Evolutionary conservation across 2,329 filamentous ascomycete species (phyloP).

Genomic region (Leptographium procerum): DNA sequence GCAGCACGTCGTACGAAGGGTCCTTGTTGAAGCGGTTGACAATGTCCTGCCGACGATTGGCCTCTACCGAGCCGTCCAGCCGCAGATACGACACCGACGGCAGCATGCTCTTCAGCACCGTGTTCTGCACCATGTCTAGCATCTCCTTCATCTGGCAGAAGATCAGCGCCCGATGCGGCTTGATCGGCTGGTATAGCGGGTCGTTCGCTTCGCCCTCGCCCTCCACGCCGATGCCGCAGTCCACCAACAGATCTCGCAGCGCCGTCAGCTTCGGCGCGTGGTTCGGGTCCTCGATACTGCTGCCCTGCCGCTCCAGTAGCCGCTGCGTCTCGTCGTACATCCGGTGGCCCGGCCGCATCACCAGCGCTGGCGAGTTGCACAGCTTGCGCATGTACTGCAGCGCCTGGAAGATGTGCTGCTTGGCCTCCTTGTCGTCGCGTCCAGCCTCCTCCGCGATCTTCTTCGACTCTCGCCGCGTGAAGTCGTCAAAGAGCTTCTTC

Average conservation of each 20-base stretch:
- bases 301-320: conserved; percentile 66
- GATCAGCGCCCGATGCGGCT: conserved; percentile 86
- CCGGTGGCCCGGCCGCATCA: conserved; percentile 88
- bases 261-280: conserved; percentile 92
- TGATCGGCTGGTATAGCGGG: conserved; percentile 68
- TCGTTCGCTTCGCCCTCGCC: conserved; percentile 45
- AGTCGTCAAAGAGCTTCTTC: conserved; percentile 91
- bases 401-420: conserved; percentile 98
- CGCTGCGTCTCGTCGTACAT: conserved; percentile 81
- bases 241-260: conserved; percentile 84
- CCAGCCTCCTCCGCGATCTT: conserved; percentile 75
- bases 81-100: conserved; percentile 86
- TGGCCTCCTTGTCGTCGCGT: conserved; percentile 79
- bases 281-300: conserved; percentile 68
- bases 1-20: conserved; percentile 86
- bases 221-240: conserved; percentile 87
- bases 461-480: conserved; percentile 85
- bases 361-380: conserved; percentile 92
- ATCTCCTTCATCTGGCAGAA: conserved; percentile 99
- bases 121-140: conserved; percentile 96
- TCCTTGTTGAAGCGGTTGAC: conserved; percentile 99
- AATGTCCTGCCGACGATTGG: conserved; percentile 88
- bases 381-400: conserved; percentile 99
- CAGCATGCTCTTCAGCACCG: conserved; percentile 81
- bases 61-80: conserved; percentile 88